phyloP scores from a whole-genome alignment of 148 eudicot species.

The Rhododendron simsii region DNA sequence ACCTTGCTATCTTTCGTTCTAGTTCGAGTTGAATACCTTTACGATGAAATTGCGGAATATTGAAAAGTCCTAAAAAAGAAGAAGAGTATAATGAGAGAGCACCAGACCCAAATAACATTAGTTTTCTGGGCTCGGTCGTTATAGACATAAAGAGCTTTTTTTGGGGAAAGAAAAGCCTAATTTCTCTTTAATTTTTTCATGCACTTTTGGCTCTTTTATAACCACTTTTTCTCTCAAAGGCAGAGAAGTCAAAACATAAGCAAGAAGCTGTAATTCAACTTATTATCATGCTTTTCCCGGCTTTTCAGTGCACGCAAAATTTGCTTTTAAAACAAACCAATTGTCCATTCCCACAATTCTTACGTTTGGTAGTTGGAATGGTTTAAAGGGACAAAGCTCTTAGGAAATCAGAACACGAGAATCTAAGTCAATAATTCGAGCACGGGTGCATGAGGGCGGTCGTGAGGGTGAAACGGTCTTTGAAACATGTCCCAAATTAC shows the following conservation, averaged over 20 bases:
- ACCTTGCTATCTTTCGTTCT: no score
- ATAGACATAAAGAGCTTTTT: neutral
- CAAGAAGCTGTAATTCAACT: slow-evolving; percentile 6
- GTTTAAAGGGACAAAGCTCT: neutral
- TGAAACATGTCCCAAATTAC: no score
- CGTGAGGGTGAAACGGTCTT: no score
- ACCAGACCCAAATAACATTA: neutral
- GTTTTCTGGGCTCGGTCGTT: neutral
- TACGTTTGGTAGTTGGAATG: neutral
- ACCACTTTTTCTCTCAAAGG: slow-evolving; percentile 11
- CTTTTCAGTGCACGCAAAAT: slow-evolving; percentile 6
- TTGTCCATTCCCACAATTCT: neutral
- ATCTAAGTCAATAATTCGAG: neutral
- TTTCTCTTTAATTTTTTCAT: neutral
- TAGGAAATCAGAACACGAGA: neutral
- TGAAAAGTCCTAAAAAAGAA: no score
- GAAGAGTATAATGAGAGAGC: neutral
- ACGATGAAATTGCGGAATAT: no score
- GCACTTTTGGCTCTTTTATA: neutral
- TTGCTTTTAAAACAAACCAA: neutral
- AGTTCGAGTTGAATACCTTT: no score
- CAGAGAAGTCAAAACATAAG: slow-evolving; percentile 8
- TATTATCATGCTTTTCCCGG: neutral
- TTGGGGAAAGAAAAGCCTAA: neutral
- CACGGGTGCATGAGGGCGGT: neutral